Percentiles rank a stretch among this genome's conserved stretches.
Conservation (phyloP, 2,329 filamentous ascomycete species). For the Neoscytalidium dimidiatum region DNA sequence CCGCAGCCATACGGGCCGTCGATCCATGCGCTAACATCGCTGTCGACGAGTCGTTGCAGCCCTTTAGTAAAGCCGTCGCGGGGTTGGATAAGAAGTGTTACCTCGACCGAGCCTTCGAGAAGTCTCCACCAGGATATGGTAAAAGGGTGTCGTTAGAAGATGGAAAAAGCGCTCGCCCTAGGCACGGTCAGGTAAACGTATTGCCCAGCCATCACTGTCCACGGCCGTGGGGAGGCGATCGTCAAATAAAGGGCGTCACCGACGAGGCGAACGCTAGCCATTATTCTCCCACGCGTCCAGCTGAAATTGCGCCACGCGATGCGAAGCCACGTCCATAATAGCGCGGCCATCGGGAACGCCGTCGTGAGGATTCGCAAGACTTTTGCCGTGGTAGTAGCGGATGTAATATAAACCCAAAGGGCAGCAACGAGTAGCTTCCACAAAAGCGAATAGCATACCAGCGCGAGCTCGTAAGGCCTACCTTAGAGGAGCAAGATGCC, state of each 20-base stretch:
- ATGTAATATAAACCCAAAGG: background rate
- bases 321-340: background rate
- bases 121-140: constrained; percentile 17
- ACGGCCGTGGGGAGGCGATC: constrained; percentile 21
- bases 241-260: constrained; percentile 14
- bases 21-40: background rate
- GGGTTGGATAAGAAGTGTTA: constrained; percentile 19
- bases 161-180: constrained; percentile 20
- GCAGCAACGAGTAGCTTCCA: background rate
- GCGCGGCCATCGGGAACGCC: background rate
- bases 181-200: constrained; percentile 25
- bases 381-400: background rate
- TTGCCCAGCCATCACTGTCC: constrained; percentile 23
- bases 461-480: background rate
- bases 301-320: background rate
- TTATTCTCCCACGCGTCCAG: background rate
- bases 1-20: constrained; percentile 22
- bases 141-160: constrained; percentile 40
- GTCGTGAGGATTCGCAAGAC: background rate
- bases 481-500: background rate
- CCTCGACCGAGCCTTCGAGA: constrained; percentile 15
- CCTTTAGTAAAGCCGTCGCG: constrained; percentile 22
- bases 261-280: background rate
- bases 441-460: background rate
- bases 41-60: constrained; percentile 4